Evolutionary conservation across 179 eudicot genomes (phyloP).

Genomic region (Gypsophila paniculata): DNA sequence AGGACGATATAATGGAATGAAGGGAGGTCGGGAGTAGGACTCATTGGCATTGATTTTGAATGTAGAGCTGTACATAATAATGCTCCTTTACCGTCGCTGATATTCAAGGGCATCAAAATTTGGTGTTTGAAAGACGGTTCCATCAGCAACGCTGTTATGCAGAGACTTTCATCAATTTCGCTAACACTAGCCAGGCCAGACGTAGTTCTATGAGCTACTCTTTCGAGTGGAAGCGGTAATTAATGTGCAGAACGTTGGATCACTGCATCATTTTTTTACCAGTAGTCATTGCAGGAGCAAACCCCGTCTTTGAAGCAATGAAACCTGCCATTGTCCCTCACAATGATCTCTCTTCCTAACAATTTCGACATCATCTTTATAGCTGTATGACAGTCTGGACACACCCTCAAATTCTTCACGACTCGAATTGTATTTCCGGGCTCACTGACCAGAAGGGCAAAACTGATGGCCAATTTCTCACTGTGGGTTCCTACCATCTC

Average conservation of each 20-base stretch:
- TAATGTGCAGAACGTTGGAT: not conserved
- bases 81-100: not conserved
- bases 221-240: not conserved
- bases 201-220: not conserved
- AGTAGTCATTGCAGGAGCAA: conserved; percentile 66
- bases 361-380: conserved; percentile 53
- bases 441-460: conserved; percentile 54
- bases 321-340: conserved; percentile 68
- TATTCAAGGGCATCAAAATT: not conserved
- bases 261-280: conserved; percentile 29
- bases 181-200: not conserved
- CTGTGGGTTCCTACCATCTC: conserved; percentile 65
- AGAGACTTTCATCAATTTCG: not conserved
- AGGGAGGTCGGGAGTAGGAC: too few species aligned
- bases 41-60: too few species aligned
- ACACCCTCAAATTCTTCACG: conserved; percentile 60
- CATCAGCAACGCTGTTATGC: not conserved
- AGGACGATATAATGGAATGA: too few species aligned
- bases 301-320: conserved; percentile 47
- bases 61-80: too few species aligned
- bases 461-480: conserved; percentile 62
- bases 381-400: conserved; percentile 58
- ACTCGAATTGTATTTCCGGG: conserved; percentile 46
- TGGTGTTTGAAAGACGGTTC: not conserved
- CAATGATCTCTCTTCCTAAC: conserved; percentile 55